Evolutionary conservation across 129 eudicot genomes (phyloP).

Genomic region (Lonicera japonica): DNA sequence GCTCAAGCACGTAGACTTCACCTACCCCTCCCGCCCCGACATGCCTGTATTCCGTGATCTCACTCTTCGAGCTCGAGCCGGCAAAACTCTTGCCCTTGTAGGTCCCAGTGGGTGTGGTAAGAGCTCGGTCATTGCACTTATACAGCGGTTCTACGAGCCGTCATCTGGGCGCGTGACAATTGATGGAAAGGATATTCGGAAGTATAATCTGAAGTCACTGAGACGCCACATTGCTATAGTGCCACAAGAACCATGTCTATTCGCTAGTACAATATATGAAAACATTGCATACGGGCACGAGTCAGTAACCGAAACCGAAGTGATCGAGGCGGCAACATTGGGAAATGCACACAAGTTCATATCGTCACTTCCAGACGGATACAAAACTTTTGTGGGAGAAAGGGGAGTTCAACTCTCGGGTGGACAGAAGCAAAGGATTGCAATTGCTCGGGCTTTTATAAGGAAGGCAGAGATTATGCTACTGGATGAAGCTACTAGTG

Average conservation of each 20-base stretch:
- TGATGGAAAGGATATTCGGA: slow-evolving; percentile 81
- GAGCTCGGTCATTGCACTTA: slow-evolving; percentile 84
- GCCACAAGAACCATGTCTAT: slow-evolving; percentile 96
- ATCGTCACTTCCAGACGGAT: slow-evolving; percentile 79
- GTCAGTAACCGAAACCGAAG: slow-evolving; percentile 77
- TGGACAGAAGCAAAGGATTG: slow-evolving; percentile 92
- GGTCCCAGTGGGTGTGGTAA: slow-evolving; percentile 98
- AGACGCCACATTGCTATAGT: slow-evolving; percentile 73
- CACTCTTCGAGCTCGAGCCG: slow-evolving; percentile 75
- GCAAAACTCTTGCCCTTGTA: slow-evolving; percentile 86
- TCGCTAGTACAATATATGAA: slow-evolving; percentile 73
- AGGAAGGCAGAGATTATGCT: slow-evolving; percentile 76
- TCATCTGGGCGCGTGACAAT: slow-evolving; percentile 72
- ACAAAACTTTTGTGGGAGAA: slow-evolving; percentile 84
- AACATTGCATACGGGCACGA: slow-evolving; percentile 90
- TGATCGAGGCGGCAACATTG: slow-evolving; percentile 80
- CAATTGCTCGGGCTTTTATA: slow-evolving; percentile 77
- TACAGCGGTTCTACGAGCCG: slow-evolving; percentile 80
- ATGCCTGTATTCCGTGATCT: slow-evolving; percentile 58
- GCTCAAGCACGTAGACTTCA: slow-evolving; percentile 79
- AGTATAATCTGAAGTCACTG: slow-evolving; percentile 69
- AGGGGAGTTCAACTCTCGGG: slow-evolving; percentile 92
- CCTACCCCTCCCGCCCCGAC: slow-evolving; percentile 89
- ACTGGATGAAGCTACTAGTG: slow-evolving; percentile 94
- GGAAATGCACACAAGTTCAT: slow-evolving; percentile 95